phyloP scores from a whole-genome alignment of 2,329 filamentous ascomycete species.

The Aspergillus sp. region DNA sequence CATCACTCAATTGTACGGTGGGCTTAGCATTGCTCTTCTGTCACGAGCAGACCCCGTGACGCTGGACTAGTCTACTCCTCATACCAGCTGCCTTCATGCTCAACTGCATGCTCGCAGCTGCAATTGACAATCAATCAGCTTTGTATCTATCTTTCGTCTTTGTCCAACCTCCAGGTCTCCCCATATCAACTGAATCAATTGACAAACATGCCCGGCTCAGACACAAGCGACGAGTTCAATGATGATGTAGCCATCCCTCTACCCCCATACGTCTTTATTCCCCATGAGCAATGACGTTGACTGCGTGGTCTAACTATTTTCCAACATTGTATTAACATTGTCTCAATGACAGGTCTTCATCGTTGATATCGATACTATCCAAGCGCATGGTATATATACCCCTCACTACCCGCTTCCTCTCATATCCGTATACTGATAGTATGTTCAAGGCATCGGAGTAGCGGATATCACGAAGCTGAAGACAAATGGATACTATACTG shows the following conservation, averaged over 20 bases:
- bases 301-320: not conserved
- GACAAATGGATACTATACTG: conserved; percentile 62
- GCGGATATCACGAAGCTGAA: conserved; percentile 68
- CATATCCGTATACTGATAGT: not conserved
- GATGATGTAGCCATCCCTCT: conserved; percentile 47
- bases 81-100: not conserved
- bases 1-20: not conserved
- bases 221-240: conserved; percentile 53
- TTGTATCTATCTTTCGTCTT: not conserved
- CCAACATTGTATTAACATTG: not conserved
- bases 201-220: conserved; percentile 53
- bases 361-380: conserved; percentile 66
- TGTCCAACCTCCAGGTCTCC: not conserved
- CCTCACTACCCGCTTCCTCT: not conserved
- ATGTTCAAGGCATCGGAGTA: conserved; percentile 57
- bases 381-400: conserved; percentile 57
- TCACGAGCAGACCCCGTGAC: conserved; percentile 11
- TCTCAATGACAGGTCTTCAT: conserved; percentile 54
- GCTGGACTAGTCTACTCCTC: not conserved
- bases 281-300: not conserved
- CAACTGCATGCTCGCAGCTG: not conserved
- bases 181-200: not conserved
- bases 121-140: not conserved
- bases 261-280: not conserved
- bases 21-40: not conserved